phyloP scores from a whole-genome alignment of 176 grass and related monocot species.

The Elymus sibiricus region DNA sequence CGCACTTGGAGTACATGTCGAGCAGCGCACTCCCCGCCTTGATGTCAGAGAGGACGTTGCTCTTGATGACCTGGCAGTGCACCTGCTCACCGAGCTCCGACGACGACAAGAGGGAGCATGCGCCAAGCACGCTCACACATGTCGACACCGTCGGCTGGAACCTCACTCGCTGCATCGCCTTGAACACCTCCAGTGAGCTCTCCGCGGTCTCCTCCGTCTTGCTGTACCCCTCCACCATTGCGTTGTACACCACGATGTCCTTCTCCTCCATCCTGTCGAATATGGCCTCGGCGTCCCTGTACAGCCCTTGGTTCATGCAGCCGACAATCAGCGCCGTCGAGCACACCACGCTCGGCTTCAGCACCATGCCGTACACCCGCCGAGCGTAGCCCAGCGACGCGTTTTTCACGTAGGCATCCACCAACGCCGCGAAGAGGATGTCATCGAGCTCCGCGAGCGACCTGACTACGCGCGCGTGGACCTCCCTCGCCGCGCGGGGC shows the following conservation, averaged over 20 bases:
- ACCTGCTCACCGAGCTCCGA: slow-evolving; percentile 68
- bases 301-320: slow-evolving; percentile 59
- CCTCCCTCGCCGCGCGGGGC: slow-evolving; percentile 38
- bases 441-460: slow-evolving; percentile 42
- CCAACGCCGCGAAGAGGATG: slow-evolving; percentile 53
- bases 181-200: slow-evolving; percentile 58
- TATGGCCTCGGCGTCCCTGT: slow-evolving; percentile 46
- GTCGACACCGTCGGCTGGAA: slow-evolving; percentile 55
- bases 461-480: slow-evolving; percentile 58
- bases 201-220: slow-evolving; percentile 40
- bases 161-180: slow-evolving; percentile 42
- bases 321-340: slow-evolving; percentile 79
- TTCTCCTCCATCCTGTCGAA: slow-evolving; percentile 45
- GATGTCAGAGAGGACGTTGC: slow-evolving; percentile 33
- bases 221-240: slow-evolving; percentile 80
- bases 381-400: slow-evolving; percentile 43
- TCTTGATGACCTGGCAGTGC: slow-evolving; percentile 70
- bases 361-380: slow-evolving; percentile 37
- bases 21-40: slow-evolving; percentile 70
- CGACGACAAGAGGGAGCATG: slow-evolving; percentile 59
- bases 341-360: slow-evolving; percentile 49
- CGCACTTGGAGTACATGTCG: slow-evolving; percentile 89
- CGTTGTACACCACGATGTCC: slow-evolving; percentile 69
- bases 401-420: slow-evolving; percentile 84
- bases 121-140: slow-evolving; percentile 72